phyloP scores from a whole-genome alignment of 75 land plant species.

The Sequoiadendron giganteum region DNA sequence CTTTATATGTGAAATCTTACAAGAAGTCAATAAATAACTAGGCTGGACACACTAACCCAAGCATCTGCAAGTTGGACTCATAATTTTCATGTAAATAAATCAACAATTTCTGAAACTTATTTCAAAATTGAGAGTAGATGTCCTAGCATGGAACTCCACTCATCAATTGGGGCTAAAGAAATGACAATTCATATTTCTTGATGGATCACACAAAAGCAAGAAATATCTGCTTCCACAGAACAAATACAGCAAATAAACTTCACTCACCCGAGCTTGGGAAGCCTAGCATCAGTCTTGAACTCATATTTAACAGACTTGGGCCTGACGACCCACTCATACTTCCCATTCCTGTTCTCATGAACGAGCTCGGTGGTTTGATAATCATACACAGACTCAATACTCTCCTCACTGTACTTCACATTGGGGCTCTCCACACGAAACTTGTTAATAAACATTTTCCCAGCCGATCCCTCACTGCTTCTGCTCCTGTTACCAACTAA shows the following conservation, averaged over 20 bases:
- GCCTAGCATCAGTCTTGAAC: constrained; percentile 66
- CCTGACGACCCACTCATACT: constrained; percentile 84
- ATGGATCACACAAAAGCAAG: background rate
- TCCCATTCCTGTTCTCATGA: constrained; percentile 72
- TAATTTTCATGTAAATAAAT: background rate
- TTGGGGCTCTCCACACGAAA: constrained; percentile 90
- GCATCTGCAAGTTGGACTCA: background rate
- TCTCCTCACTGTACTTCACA: constrained; percentile 73
- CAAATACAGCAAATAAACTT: too few relatives aligned
- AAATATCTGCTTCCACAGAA: too few relatives aligned
- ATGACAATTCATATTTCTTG: too few relatives aligned
- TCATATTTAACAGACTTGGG: constrained; percentile 82
- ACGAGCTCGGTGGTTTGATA: constrained; percentile 90
- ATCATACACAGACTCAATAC: constrained; percentile 68
- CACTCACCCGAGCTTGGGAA: constrained; percentile 90
- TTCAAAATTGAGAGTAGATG: too few relatives aligned
- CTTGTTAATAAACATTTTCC: constrained; percentile 77
- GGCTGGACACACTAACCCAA: background rate
- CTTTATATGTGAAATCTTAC: too few relatives aligned
- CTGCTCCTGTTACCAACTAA: too few relatives aligned
- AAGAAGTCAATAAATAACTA: background rate
- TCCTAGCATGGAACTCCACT: too few relatives aligned
- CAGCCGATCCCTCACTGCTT: background rate
- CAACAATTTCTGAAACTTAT: background rate
- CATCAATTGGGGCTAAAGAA: background rate